phyloP scores from a whole-genome alignment of 2,329 filamentous ascomycete species.

The Colletotrichum sp. region DNA sequence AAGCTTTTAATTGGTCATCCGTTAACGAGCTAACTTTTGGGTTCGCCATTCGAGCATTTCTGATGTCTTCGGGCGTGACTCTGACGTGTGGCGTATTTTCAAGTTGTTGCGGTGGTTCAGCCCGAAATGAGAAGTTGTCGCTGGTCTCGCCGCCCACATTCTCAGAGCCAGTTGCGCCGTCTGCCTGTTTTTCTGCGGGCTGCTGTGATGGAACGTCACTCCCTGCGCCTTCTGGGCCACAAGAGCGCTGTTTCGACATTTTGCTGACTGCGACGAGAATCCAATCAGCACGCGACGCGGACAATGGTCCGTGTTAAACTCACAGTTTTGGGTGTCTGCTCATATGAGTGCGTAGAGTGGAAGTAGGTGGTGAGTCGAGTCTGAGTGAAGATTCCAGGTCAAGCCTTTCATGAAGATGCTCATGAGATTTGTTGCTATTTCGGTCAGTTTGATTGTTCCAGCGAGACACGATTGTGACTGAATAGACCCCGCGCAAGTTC shows the following conservation, averaged over 20 bases:
- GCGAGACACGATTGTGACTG: neutral
- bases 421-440: neutral
- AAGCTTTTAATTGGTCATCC: neutral
- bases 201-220: neutral
- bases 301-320: neutral
- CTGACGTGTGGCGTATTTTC: fast-evolving
- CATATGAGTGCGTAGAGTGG: neutral
- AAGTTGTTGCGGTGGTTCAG: neutral
- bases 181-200: neutral
- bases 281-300: neutral
- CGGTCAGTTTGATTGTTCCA: neutral
- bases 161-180: neutral
- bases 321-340: neutral
- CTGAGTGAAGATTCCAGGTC: neutral
- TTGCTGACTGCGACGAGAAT: neutral
- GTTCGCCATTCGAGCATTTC: neutral
- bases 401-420: neutral
- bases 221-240: neutral
- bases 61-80: neutral
- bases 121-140: neutral
- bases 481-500: neutral
- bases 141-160: neutral
- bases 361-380: neutral
- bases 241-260: neutral
- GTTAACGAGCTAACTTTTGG: fast-evolving